A percentile compares a stretch with the other conserved stretches of the same genome.
These are phyloP conservation scores for Cyclotella cryptica DNA, from an alignment of 108 stramenopile genomes.

Conservation along the genomic window DNA sequence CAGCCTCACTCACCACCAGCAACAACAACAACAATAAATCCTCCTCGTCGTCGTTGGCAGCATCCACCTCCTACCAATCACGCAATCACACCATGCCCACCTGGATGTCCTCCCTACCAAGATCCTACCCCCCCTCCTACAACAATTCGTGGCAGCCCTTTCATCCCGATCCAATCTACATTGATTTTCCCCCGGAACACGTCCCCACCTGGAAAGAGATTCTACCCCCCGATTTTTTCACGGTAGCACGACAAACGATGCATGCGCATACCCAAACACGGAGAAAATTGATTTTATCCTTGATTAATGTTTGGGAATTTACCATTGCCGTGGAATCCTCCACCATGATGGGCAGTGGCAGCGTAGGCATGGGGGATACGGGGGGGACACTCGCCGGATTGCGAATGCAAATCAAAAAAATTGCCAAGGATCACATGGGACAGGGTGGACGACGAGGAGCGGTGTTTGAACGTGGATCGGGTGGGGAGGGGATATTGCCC, in stretches of 20 bases:
- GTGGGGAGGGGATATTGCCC: constrained; percentile 21
- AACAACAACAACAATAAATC: no score
- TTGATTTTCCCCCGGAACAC: constrained; percentile 30
- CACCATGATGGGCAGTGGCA: no score
- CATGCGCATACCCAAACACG: not conserved
- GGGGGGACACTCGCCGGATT: constrained; percentile 51
- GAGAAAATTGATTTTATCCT: constrained; percentile 47
- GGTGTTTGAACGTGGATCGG: constrained; percentile 36
- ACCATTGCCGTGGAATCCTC: constrained; percentile 58
- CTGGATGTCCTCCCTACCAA: constrained; percentile 14
- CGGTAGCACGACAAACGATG: no score
- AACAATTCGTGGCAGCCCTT: not conserved
- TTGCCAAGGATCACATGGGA: constrained; percentile 65
- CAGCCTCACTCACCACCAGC: no score
- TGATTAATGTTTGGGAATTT: constrained; percentile 82
- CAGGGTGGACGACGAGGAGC: constrained; percentile 60
- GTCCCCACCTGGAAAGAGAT: constrained; percentile 46
- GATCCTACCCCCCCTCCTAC: not conserved
- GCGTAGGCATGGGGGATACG: no score
- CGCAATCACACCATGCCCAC: constrained; percentile 28
- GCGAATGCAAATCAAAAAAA: constrained; percentile 64
- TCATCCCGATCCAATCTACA: not conserved
- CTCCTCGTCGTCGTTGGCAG: no score
- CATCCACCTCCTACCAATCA: constrained; percentile 18
- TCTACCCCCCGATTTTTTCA: constrained; percentile 25